These are phyloP conservation scores for Terfezia boudieri DNA, from an alignment of 495 filamentous ascomycete species.

Conservation along the genomic window DNA sequence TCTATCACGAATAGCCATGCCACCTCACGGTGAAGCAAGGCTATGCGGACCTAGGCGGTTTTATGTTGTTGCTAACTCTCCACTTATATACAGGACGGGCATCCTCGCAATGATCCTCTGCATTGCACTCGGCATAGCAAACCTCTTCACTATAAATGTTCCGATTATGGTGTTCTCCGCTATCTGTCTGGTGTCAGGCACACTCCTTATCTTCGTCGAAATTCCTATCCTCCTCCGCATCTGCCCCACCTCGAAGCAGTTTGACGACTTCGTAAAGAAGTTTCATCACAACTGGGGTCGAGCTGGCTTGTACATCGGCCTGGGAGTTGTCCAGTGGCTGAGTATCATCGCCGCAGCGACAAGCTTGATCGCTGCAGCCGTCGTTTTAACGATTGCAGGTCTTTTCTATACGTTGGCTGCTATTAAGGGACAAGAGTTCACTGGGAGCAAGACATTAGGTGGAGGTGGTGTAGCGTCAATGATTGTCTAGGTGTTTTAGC, in stretches of 20 bases:
- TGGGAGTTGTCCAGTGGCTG: conserved; percentile 67
- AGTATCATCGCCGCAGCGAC: conserved; percentile 39
- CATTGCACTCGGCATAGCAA: conserved; percentile 77
- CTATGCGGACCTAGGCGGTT: not conserved
- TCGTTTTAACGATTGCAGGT: conserved; percentile 54
- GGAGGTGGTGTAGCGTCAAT: conserved; percentile 91
- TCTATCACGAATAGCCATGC: too few relatives aligned
- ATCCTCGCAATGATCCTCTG: conserved; percentile 87
- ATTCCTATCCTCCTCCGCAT: conserved; percentile 91
- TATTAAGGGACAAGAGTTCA: conserved; percentile 78
- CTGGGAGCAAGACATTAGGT: conserved; percentile 90
- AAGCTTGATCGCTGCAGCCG: conserved; percentile 65
- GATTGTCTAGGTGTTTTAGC: conserved; percentile 50
- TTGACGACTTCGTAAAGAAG: conserved; percentile 73
- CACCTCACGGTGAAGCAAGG: not conserved
- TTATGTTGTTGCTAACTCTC: conserved; percentile 1
- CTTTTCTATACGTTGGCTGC: conserved; percentile 67
- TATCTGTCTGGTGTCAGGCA: conserved; percentile 60
- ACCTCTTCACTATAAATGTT: conserved; percentile 40
- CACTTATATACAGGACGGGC: conserved; percentile 47
- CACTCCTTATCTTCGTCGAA: conserved; percentile 90
- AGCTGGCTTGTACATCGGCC: conserved; percentile 63
- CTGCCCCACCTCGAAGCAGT: conserved; percentile 77
- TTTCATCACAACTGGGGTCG: conserved; percentile 96
- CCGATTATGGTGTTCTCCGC: conserved; percentile 61